These are phyloP conservation scores for Nigrospora osmanthi DNA, from an alignment of 2,329 filamentous ascomycete species.

Conservation along the genomic window DNA sequence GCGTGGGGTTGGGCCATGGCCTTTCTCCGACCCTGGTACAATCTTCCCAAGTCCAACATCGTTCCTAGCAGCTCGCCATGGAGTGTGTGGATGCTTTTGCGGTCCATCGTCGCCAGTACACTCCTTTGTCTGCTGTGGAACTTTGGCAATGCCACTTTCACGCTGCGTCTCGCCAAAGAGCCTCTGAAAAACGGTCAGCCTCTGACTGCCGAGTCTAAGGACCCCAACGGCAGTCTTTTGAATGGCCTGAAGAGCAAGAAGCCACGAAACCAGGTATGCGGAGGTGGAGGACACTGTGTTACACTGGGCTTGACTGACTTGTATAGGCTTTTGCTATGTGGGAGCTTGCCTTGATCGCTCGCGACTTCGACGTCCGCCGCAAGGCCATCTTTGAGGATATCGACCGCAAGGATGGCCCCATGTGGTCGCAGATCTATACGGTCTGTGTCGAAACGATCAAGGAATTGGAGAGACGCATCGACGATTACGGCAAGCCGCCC, in stretches of 20 bases:
- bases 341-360: constrained; percentile 77
- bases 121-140: constrained; percentile 70
- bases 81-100: constrained; percentile 45
- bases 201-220: constrained; percentile 76
- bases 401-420: constrained; percentile 69
- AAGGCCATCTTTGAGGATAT: constrained; percentile 82
- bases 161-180: constrained; percentile 69
- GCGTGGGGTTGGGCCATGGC: constrained; percentile 65
- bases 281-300: background rate
- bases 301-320: background rate
- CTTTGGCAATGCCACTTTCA: constrained; percentile 68
- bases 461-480: constrained; percentile 59
- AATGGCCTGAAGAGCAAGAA: constrained; percentile 81
- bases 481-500: constrained; percentile 45
- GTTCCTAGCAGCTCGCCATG: constrained; percentile 51
- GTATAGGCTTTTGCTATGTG: constrained; percentile 74
- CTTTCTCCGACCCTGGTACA: constrained; percentile 66
- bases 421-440: constrained; percentile 72
- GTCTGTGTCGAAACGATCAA: constrained; percentile 64
- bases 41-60: constrained; percentile 64
- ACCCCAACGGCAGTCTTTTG: constrained; percentile 84
- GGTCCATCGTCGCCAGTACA: constrained; percentile 53
- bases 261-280: constrained; percentile 56
- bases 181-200: constrained; percentile 81
- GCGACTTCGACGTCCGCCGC: constrained; percentile 65